A percentile compares a stretch with the other conserved stretches of the same genome.
Evolutionary conservation across 768 basidiomycete species (phyloP).

Genomic region (Pleurotus djamor): DNA sequence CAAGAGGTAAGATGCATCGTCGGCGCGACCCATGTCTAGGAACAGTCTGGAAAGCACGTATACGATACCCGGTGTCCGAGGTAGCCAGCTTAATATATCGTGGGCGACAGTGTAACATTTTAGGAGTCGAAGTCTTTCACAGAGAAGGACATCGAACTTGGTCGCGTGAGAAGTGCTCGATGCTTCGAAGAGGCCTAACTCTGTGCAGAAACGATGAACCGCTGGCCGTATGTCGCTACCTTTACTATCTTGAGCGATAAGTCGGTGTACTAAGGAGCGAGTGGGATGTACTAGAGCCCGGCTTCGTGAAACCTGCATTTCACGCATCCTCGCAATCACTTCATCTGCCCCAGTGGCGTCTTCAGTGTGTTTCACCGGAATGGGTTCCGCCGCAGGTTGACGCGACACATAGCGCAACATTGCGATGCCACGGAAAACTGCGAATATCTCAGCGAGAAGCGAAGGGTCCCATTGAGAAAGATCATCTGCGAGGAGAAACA

Average conservation of each 20-base stretch:
- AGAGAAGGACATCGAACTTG: slow-evolving; percentile 68
- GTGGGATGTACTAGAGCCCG: slow-evolving; percentile 46
- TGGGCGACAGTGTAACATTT: slow-evolving; percentile 60
- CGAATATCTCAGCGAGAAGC: slow-evolving; percentile 70
- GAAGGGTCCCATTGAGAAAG: slow-evolving; percentile 63
- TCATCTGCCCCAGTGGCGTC: slow-evolving; percentile 47
- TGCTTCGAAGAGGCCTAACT: slow-evolving; percentile 64
- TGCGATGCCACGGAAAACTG: slow-evolving; percentile 75
- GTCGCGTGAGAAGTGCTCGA: slow-evolving; percentile 67
- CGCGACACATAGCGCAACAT: slow-evolving; percentile 62
- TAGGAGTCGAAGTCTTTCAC: slow-evolving; percentile 62
- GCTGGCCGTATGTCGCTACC: slow-evolving; percentile 50
- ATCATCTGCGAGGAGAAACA: slow-evolving; percentile 71
- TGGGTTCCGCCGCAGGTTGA: slow-evolving; percentile 49
- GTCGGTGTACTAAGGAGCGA: slow-evolving; percentile 61
- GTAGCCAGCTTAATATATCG: slow-evolving; percentile 75
- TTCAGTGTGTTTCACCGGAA: slow-evolving; percentile 10
- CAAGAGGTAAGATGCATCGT: slow-evolving; percentile 71
- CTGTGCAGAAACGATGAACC: slow-evolving; percentile 71
- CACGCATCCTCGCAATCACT: slow-evolving; percentile 64
- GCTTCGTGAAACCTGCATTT: slow-evolving; percentile 67
- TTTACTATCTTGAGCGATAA: slow-evolving; percentile 52
- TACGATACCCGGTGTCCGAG: slow-evolving; percentile 69
- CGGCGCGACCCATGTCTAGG: slow-evolving; percentile 62
- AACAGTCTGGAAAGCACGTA: slow-evolving; percentile 73